Evolutionary conservation across 1,284 basidiomycete genomes (phyloP), one percentile per base, ranked within the genome.

Genomic region (Trichosporon ovoides): DNA sequence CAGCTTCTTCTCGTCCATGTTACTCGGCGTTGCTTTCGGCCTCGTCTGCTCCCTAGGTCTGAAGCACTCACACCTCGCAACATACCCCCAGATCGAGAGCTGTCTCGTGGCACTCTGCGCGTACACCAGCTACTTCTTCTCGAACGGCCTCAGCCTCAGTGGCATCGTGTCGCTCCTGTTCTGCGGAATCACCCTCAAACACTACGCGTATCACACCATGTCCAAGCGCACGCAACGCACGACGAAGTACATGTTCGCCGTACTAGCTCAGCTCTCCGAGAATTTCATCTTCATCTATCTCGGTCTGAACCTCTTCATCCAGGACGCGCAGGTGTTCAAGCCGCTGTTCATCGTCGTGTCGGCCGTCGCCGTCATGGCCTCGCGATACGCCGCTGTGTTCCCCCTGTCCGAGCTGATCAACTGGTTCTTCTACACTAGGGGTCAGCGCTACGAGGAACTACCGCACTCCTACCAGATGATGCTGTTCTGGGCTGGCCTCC

Each of bases 201-300:
- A 98, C 76, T 98, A 99, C 71, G 95, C 95, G 3, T 98, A 97
- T 75, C 94, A 98, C 80, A 98, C 91, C 58, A 99, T 99, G 95
- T 97, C 93, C 4, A 84, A 84, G 24, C 85, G 90, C 56, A 98
- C 96, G 0, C 96, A 98, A 72, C 83, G 89, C 46, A 89, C 93
- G 12, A 92, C 89, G 16, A 93, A 95, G 74, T 96, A 94, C 80
- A 89, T 96, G 63, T 97, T 96, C 78, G 85, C 86, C 3, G 89
- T 89, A 0, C 85, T 96, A 50, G 92, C 94, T 0, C 89, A 93
- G 70, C 84, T 98, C 19, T 92, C 91, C 22, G 96, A 99, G 79
- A 98, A 98, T 77, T 99, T 98, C 75, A 98, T 99, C 78, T 99
- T 99, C 80, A 94, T 99, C 72, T 98, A 98, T 77, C 88, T 99